phyloP scores from a whole-genome alignment of 768 basidiomycete species.

The Kwoniella shandongensis region DNA sequence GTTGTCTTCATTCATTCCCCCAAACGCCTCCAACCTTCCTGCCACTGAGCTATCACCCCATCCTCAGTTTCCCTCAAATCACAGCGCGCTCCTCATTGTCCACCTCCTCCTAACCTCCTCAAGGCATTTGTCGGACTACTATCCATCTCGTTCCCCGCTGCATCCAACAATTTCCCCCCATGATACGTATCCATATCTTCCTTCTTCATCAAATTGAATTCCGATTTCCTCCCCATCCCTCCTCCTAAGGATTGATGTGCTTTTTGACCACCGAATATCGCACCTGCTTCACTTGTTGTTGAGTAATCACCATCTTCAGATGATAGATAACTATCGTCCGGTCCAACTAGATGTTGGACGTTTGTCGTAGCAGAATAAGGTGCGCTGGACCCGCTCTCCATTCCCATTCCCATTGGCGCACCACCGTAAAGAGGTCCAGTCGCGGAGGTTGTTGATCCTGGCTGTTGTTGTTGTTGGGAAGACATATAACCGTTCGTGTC shows the following conservation, averaged over 20 bases:
- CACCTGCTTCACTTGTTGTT: constrained; percentile 5
- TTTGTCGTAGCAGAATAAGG: constrained; percentile 8
- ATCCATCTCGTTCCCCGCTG: constrained; percentile 23
- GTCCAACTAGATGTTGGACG: constrained; percentile 2
- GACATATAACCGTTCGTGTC: constrained; percentile 7
- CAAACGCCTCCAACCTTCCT: too few relatives aligned
- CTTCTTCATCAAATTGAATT: constrained; percentile 40
- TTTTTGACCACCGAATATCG: constrained; percentile 13
- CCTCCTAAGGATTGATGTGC: background rate
- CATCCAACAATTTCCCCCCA: constrained; percentile 48
- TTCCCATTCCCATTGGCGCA: constrained; percentile 8
- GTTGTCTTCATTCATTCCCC: too few relatives aligned
- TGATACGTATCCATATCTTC: constrained; percentile 51
- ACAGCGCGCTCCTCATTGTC: too few relatives aligned
- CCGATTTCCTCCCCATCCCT: constrained; percentile 11
- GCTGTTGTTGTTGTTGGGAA: constrained; percentile 3
- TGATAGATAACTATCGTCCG: constrained; percentile 6
- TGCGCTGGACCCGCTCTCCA: constrained; percentile 6
- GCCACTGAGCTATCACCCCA: too few relatives aligned
- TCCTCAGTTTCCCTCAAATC: too few relatives aligned
- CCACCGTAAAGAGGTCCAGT: background rate
- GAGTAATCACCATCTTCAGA: constrained; percentile 10
- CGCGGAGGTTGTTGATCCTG: background rate
- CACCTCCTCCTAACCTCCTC: background rate
- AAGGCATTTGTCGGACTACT: constrained; percentile 12